Evolutionary conservation across 768 basidiomycete species (phyloP), one percentile per base, ranked within the genome.

Genomic region (Arthromyces matolae): DNA sequence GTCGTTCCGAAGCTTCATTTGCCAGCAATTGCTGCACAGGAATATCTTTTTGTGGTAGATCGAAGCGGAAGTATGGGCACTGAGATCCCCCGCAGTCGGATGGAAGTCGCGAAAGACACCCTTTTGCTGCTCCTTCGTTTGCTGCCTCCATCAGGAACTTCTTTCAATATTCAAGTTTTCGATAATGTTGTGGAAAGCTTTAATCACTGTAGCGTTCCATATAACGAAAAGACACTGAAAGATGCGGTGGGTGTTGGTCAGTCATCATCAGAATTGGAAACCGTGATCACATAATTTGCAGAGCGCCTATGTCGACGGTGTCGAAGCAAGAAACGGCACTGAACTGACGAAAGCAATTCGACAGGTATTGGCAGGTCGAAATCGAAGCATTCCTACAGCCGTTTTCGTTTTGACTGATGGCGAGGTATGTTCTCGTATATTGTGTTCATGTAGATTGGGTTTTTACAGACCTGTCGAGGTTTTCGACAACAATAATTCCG

Each of bases 371-470:
- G 23, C 43, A 1, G 57, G 58, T 5, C 70, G 77, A 5, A 58
- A 52, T 7, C 39, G 16, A 8, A 50, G 57, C 23, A 66, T 70
- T 1, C 69, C 81, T 1, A 77, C 78, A 0, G 71, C 65, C 7
- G 59, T 81, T 7, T 81, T 84, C 50, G 59, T 84, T 12, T 63
- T 85, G 24, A 85, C 83, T 2, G 83, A 83, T 47, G 83, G 83
- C 14, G 61, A 72, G 42, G 71, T 79, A 22, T 1, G 66, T 40
- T 28, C 23, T 18, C 5, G 22, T 4, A 19, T 41, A 19, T 8
- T 10, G 20, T 28, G 13, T 13, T 12, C n/a, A 33, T 16, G 6
- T 31, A 5, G 27, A 19, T 12, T 35, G 22, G 25, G 19, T 35
- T 19, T 14, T 19, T 35, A 25, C 20, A 19, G 29, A 14, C n/a